Evolutionary conservation across 805 yeast species (phyloP).

Genomic region (Wickerhamomyces xylosicus): DNA sequence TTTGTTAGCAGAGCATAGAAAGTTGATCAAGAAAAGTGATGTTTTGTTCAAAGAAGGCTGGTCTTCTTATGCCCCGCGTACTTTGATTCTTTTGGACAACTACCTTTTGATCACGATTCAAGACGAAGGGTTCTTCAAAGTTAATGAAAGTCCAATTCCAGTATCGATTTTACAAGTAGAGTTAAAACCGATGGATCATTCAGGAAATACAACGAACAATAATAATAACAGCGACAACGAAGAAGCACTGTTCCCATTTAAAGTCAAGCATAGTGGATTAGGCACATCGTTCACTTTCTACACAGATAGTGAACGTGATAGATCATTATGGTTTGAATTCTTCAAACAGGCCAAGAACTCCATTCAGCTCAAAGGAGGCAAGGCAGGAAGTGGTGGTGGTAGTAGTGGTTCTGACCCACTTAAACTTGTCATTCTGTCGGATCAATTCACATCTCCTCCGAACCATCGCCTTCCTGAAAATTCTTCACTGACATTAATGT

Average conservation of each 20-base stretch:
- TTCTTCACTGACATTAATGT: constrained; percentile 30
- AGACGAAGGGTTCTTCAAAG: constrained; percentile 29
- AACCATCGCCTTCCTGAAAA: constrained; percentile 43
- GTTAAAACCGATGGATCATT: constrained; percentile 22
- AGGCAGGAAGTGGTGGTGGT: no score
- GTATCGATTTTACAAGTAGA: constrained; percentile 48
- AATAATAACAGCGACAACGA: constrained; percentile 4
- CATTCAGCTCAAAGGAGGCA: constrained; percentile 16
- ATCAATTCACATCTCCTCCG: constrained; percentile 62
- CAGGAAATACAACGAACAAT: neutral
- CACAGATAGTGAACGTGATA: constrained; percentile 35
- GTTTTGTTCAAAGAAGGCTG: constrained; percentile 52
- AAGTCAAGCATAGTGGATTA: constrained; percentile 49
- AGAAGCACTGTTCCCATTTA: constrained; percentile 27
- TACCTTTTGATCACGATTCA: constrained; percentile 56
- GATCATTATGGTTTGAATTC: constrained; percentile 47
- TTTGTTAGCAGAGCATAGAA: constrained; percentile 43
- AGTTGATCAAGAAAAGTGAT: constrained; percentile 46
- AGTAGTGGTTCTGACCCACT: constrained; percentile 39
- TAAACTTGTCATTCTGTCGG: constrained; percentile 39
- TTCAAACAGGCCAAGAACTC: constrained; percentile 35
- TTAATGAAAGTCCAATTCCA: constrained; percentile 51
- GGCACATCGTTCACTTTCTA: constrained; percentile 42
- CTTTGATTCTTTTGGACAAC: constrained; percentile 58
- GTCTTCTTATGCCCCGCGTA: constrained; percentile 33